Evolutionary conservation across 805 yeast species (phyloP), one percentile per base, ranked within the genome.

Genomic region (Starmerella etchellsii): DNA sequence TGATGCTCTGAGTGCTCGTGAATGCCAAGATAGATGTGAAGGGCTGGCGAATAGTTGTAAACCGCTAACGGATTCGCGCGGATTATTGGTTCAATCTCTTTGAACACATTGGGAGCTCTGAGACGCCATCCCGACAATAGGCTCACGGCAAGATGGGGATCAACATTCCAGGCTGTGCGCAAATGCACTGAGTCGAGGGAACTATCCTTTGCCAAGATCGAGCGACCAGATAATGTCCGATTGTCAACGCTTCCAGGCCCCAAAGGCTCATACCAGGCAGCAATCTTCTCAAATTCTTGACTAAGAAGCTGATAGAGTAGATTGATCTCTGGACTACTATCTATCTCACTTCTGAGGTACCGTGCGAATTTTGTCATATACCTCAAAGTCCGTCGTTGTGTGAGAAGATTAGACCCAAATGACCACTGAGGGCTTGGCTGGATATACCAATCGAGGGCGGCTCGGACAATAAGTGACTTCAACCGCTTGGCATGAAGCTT

Each of bases 401-500:
- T 76, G 47, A 82, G 60, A 33, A 72, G 67, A 55, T 88, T 84
- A 10, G 84, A 78, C 3, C 98, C 97, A 62, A 70, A 85, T 14
- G 97, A 95, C 64, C 78, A 79, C 3, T 69, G 64, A 1, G 74
- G 66, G 18, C 72, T 66, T 2, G 54, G 47, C 34, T 64, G 68
- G 20, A 66, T 67, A 56, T 84, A 91, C 95, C 97, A 87, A 1
- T 79, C 68, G 32, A 91, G 66, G 0, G 79, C 71, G 15, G 83
- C 84, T 41, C 72, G 74, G 20, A 81, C 57, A 14, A 85, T 69
- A 3, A 70, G 59, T 28, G 62, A 62, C 1, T 72, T 70, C 49
- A 85, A 60, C 2, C 58, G 52, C 65, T 63, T 43, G 68, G 66
- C 47, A 69, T 64, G 26, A 13, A 22, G 25, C 8, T 18, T 9